A percentile compares a stretch with the other conserved stretches of the same genome.
Evolutionary conservation across 2,329 filamentous ascomycete genomes (phyloP).

Genomic region (Geosmithia putterillii): DNA sequence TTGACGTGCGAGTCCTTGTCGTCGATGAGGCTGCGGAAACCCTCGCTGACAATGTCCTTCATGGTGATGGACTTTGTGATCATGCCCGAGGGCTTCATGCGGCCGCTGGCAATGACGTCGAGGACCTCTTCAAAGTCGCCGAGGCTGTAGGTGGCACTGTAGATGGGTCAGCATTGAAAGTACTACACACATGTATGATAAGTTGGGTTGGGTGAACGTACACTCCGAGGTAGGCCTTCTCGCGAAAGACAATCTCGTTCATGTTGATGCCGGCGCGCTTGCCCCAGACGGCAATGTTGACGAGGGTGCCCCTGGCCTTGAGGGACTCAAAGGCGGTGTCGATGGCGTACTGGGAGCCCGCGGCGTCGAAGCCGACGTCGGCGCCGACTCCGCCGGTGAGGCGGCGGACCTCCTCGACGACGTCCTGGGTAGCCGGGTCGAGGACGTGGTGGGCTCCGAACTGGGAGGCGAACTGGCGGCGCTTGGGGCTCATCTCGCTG

Average conservation of each 20-base stretch:
- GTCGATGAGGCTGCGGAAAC: slow-evolving; percentile 41
- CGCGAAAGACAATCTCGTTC: slow-evolving; percentile 10
- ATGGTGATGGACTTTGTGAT: slow-evolving; percentile 46
- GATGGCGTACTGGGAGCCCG: slow-evolving; percentile 41
- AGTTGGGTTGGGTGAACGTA: slow-evolving; percentile 3
- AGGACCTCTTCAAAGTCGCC: slow-evolving; percentile 46
- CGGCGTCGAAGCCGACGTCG: slow-evolving; percentile 50
- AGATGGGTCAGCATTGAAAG: background rate
- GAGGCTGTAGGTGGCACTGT: slow-evolving; percentile 18
- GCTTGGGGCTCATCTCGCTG: slow-evolving; percentile 28
- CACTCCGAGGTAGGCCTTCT: slow-evolving; percentile 10
- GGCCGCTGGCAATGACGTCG: slow-evolving; percentile 25
- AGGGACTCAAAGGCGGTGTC: slow-evolving; percentile 33
- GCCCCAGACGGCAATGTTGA: slow-evolving; percentile 57
- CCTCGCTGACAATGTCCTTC: slow-evolving; percentile 42
- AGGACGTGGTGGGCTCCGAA: slow-evolving; percentile 33
- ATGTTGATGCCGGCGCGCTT: slow-evolving; percentile 32
- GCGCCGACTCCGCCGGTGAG: slow-evolving; percentile 37
- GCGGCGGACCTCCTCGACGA: slow-evolving; percentile 29
- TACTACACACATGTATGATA: background rate
- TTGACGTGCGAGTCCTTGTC: slow-evolving; percentile 53
- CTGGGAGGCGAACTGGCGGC: slow-evolving; percentile 25
- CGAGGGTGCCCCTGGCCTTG: slow-evolving; percentile 39
- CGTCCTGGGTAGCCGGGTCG: slow-evolving; percentile 27
- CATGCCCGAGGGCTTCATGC: slow-evolving; percentile 41